These are phyloP conservation scores for Bremia lactucae DNA, from an alignment of 352 stramenopile species.

Conservation along the genomic window DNA sequence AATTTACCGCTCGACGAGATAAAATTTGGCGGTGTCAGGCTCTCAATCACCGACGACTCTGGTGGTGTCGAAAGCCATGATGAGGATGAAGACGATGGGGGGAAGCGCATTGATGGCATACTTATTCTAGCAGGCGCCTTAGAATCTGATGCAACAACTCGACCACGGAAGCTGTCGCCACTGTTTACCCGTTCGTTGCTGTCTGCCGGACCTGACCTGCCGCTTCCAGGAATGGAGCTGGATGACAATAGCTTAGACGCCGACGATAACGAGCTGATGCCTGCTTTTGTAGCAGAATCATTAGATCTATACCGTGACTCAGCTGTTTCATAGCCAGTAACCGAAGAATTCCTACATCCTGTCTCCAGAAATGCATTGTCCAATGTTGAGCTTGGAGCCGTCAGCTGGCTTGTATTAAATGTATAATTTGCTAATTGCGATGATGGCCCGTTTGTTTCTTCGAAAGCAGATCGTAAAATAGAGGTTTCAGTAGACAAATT, in stretches of 20 bases:
- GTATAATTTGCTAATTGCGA: no score
- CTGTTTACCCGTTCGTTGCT: slow-evolving; percentile 7
- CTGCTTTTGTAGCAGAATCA: not conserved
- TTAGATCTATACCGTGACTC: slow-evolving; percentile 5
- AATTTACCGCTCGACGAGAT: slow-evolving; percentile 12
- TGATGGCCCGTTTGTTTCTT: no score
- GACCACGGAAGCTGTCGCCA: slow-evolving; percentile 4
- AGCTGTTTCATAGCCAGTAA: no score
- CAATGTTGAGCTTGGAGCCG: no score
- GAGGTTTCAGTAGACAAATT: no score
- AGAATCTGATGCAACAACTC: not conserved
- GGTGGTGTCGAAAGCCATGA: no score
- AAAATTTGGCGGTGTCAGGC: slow-evolving; percentile 3
- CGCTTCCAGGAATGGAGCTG: slow-evolving; percentile 9
- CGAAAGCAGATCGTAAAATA: no score
- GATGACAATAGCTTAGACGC: slow-evolving; percentile 6
- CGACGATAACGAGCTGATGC: slow-evolving; percentile 5
- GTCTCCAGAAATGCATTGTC: no score
- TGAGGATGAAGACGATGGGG: slow-evolving; percentile 9
- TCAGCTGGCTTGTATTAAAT: no score
- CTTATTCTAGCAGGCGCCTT: slow-evolving; percentile 3
- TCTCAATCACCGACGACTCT: slow-evolving; percentile 5
- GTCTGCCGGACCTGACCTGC: not conserved
- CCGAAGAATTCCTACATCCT: no score
- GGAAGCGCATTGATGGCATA: slow-evolving; percentile 4